Base-by-base conservation (phyloP, 768 basidiomycete species). In the Rhodotorula paludigena region DNA sequence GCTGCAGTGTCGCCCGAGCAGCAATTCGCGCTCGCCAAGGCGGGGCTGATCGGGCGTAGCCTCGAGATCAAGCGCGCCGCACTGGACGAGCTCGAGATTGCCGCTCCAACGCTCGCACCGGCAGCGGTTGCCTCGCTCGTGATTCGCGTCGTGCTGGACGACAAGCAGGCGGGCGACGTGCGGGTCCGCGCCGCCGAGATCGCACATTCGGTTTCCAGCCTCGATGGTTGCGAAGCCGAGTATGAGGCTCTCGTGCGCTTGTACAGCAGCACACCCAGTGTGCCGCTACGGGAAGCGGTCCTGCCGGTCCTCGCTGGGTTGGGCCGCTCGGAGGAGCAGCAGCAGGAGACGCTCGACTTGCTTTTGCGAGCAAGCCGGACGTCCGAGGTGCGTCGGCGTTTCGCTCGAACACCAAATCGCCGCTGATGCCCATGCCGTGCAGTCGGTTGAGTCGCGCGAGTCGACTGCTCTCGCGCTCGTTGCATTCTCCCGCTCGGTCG, bases 371-470 rank as follows among this genome's bases (percentile, higher is more conserved):
- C 52, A 21, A 59, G 56, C 8, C 20, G 35, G 23, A n/a, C n/a
- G 36, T 28, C 0, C 30, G 60, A 72, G 63, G 71, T 65, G 20
- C 45, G 66, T 48, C 18, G 48, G 23, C 1, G 2, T n/a, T 10
- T 32, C 20, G n/a, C n/a, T n/a, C n/a, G n/a, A n/a, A n/a, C n/a
- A n/a, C n/a, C n/a, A n/a, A n/a, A n/a, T n/a, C n/a, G n/a, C 47
- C 12, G 2, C 47, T 10, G 12, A 28, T 25, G 18, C 18, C 18
- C 23, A 3, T 2, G n/a, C n/a, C 5, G 2, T 2, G 7, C 63
- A 72, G 67, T 56, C 66, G 12, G 58, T 68, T 42, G 66, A 72
- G 28, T 54, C 66, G 5, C 66, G 71, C 28, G 71, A 72, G 18
- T 6, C 71, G 4, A 56, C 71, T n/a, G 60, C 60, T 2, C 58